Evolutionary conservation across 2,329 filamentous ascomycete species (phyloP).

Genomic region (Teratosphaeria gauchensis): DNA sequence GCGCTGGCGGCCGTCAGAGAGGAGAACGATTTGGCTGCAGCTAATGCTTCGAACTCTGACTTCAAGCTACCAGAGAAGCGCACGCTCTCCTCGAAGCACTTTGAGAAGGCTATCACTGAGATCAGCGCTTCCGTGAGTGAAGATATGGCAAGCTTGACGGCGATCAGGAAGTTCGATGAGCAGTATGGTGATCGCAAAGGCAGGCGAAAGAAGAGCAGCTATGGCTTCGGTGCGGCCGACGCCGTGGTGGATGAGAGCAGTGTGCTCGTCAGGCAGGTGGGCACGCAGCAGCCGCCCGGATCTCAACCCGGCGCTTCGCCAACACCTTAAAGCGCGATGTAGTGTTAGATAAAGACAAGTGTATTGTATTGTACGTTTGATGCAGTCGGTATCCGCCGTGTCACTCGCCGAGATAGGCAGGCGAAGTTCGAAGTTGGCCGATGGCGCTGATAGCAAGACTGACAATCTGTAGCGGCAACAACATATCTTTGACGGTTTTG

Average conservation of each 20-base stretch:
- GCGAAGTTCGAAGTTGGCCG: background rate
- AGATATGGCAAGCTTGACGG: conserved; percentile 77
- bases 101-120: conserved; percentile 75
- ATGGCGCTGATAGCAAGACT: background rate
- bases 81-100: conserved; percentile 59
- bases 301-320: background rate
- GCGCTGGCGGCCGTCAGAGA: conserved; percentile 72
- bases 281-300: background rate
- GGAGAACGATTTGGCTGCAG: conserved; percentile 44
- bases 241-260: conserved; percentile 21
- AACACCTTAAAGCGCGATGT: background rate
- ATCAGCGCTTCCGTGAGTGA: conserved; percentile 89
- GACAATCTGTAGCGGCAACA: background rate
- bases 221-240: conserved; percentile 22
- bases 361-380: background rate
- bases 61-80: conserved; percentile 61
- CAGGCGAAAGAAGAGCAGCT: conserved; percentile 34
- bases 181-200: conserved; percentile 77
- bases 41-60: conserved; percentile 11
- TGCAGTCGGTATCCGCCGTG: background rate
- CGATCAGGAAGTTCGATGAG: conserved; percentile 91
- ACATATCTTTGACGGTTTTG: background rate
- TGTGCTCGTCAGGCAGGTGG: conserved; percentile 18
- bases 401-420: background rate
- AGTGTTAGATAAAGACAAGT: background rate